Base-by-base conservation (phyloP, 2,329 filamentous ascomycete genomes). In the Graphilbum ipis-grandicollis region DNA sequence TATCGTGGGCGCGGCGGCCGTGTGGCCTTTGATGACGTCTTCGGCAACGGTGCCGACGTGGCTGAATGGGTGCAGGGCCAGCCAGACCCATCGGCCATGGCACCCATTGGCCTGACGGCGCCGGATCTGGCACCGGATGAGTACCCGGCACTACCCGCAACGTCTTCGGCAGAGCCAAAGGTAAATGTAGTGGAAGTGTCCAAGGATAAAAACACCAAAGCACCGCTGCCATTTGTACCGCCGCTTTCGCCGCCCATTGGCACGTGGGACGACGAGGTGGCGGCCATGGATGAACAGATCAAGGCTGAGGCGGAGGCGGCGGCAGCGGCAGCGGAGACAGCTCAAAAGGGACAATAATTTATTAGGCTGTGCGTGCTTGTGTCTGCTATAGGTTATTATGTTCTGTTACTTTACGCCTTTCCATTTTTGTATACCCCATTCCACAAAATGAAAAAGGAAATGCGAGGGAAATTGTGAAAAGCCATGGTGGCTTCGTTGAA, bases 251-350 rank as follows among this genome's bases (percentile, higher is more conserved):
- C 58, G 8, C 54, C 54, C 1, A 47, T 60, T 15, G 59, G 62
- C 9, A 60, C 64, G 38, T 73, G 69, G 69, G 69, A 66, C 35
- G 69, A 74, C 26, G 69, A 74, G 52, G 66, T 73, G 58, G 65
- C 65, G 34, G 63, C 57, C 5, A 52, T 65, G 12, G 65, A 69
- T 19, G 39, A 38, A 10, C 36, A 39, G 33, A 22, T 36, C 8
- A 33, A 32, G 12, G 36, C 13, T 8, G 34, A 34, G 17, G 39
- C 31, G 9, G 33, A n/a, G 9, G 14, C 3, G 14, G n/a, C n/a
- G 12, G 34, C 33, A 8, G 36, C 31, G 13, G 35, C 34, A 13
- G 39, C 31, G 3, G 33, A 19, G 7, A 13, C 13, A 9, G n/a
- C n/a, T 19, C n/a, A n/a, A n/a, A 34, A 10, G 30, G 9, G 30